Evolutionary conservation across 2,329 filamentous ascomycete genomes (phyloP).

Genomic region (Fusarium nisikadoi): DNA sequence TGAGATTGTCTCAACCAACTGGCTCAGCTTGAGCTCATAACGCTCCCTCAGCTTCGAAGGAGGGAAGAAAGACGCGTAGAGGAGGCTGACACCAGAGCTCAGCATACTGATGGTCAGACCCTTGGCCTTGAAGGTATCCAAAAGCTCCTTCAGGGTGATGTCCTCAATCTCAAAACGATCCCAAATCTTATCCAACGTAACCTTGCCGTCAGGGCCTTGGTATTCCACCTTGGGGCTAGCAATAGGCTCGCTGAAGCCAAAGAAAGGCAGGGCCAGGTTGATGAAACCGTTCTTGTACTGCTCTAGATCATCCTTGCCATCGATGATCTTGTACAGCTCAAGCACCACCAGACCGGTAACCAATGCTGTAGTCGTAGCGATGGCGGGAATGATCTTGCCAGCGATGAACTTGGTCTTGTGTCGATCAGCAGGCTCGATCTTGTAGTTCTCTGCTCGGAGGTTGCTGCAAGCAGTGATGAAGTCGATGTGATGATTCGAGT

Average conservation of each 20-base stretch:
- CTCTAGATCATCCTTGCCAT: constrained; percentile 95
- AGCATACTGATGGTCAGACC: constrained; percentile 91
- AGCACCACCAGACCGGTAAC: constrained; percentile 93
- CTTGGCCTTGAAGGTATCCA: constrained; percentile 82
- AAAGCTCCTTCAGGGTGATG: constrained; percentile 84
- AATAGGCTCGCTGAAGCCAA: constrained; percentile 97
- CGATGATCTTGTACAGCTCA: constrained; percentile 95
- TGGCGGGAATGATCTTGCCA: constrained; percentile 98
- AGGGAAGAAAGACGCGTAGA: constrained; percentile 95
- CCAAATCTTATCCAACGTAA: constrained; percentile 95
- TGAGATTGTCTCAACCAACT: constrained; percentile 87
- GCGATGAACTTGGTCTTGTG: constrained; percentile 99
- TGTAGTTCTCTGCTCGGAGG: constrained; percentile 96
- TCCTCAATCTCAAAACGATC: constrained; percentile 93
- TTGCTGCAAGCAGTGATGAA: constrained; percentile 99
- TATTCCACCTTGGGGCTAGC: constrained; percentile 93
- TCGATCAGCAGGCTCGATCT: constrained; percentile 89
- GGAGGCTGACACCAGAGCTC: constrained; percentile 93
- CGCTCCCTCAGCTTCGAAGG: constrained; percentile 83
- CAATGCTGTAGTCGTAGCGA: constrained; percentile 95
- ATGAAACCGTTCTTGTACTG: constrained; percentile 99
- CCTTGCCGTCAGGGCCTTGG: constrained; percentile 79
- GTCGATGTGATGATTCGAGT: constrained; percentile 97
- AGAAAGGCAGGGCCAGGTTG: constrained; percentile 96
- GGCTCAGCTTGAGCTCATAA: constrained; percentile 83